Evolutionary conservation across 768 basidiomycete species (phyloP), one percentile per base, ranked within the genome.

Genomic region (Lactifluus pinguis): DNA sequence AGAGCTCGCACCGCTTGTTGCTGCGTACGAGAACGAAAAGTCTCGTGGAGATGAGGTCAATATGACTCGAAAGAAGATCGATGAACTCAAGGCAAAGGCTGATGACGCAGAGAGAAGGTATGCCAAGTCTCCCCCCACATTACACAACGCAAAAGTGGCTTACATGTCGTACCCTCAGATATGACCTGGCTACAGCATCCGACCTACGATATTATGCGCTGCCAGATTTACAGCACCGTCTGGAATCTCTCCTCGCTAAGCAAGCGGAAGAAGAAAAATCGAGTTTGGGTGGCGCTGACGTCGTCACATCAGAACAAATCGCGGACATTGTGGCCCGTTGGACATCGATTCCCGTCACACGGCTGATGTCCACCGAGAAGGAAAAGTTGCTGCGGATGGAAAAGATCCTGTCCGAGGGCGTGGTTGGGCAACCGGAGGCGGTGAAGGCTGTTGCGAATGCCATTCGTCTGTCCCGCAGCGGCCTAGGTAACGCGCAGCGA

Each of bases 381-480:
- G 92, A 98, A 70, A 95, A 95, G 73, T 75, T 93, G 30, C 73
- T 93, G 44, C 76, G 79, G 68, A 84, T 98, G 87, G 95, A 98
- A 74, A 88, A 86, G 70, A 80, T 87, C 39, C 77, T 99, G 44
- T 76, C 83, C 25, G 74, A 79, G 56, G 83, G 81, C 41, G 92
- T 98, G 19, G 85, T 98, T 49, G 94, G 95, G 0, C 95, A 98
- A 71, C 82, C 83, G 1, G 89, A 94, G 65, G 95, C 94, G 5
- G 87, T 97, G 64, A 89, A 86, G 68, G 87, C 95, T 5, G 92
- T 98, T 38, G 88, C 93, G 10, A 93, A 95, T 70, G 95, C 95
- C 2, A 89, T 98, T 66, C 83, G 95, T 49, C 74, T 98, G 47
- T 95, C 92, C 29, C 82, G 95, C 53, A 92, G 91, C 67, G 95